These are phyloP conservation scores for Barnettozyma pratensis DNA, from an alignment of 805 yeast genomes.

Conservation along the genomic window DNA sequence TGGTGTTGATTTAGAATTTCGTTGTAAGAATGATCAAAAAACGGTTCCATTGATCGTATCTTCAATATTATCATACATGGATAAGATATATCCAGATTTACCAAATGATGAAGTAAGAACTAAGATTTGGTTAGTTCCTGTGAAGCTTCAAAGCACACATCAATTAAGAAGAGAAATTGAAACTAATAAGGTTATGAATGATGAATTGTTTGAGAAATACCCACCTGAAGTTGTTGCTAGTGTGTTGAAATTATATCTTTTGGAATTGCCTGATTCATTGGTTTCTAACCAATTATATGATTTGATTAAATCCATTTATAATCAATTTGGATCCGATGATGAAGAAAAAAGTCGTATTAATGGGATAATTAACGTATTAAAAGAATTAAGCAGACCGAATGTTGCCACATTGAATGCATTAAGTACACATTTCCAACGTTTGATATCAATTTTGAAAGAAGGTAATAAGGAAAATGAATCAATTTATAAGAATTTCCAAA, in stretches of 20 bases:
- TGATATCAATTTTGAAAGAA: slow-evolving; percentile 49
- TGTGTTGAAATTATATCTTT: slow-evolving; percentile 63
- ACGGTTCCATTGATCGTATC: slow-evolving; percentile 68
- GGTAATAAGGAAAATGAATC: slow-evolving; percentile 30
- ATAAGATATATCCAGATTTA: slow-evolving; percentile 63
- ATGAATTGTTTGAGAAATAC: slow-evolving; percentile 27
- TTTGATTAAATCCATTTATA: slow-evolving; percentile 60
- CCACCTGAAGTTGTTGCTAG: slow-evolving; percentile 60
- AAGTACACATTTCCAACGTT: slow-evolving; percentile 67
- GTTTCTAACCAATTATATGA: slow-evolving; percentile 64
- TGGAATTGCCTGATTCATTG: slow-evolving; percentile 77
- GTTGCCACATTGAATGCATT: slow-evolving; percentile 77
- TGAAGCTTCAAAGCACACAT: slow-evolving; percentile 57
- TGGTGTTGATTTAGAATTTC: slow-evolving; percentile 71
- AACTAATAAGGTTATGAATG: slow-evolving; percentile 39
- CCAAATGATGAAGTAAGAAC: slow-evolving; percentile 64
- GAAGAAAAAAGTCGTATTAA: slow-evolving; percentile 38
- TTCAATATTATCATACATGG: slow-evolving; percentile 60
- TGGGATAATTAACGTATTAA: slow-evolving; percentile 61
- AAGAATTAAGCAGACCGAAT: slow-evolving; percentile 63
- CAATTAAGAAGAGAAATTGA: slow-evolving; percentile 55
- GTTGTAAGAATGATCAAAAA: slow-evolving; percentile 66
- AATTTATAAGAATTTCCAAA: slow-evolving; percentile 33
- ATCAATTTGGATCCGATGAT: slow-evolving; percentile 36
- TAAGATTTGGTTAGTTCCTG: slow-evolving; percentile 63